Evolutionary conservation across 2,329 filamentous ascomycete genomes (phyloP), one percentile per base, ranked within the genome.

Genomic region (Trichoderma atroviride): DNA sequence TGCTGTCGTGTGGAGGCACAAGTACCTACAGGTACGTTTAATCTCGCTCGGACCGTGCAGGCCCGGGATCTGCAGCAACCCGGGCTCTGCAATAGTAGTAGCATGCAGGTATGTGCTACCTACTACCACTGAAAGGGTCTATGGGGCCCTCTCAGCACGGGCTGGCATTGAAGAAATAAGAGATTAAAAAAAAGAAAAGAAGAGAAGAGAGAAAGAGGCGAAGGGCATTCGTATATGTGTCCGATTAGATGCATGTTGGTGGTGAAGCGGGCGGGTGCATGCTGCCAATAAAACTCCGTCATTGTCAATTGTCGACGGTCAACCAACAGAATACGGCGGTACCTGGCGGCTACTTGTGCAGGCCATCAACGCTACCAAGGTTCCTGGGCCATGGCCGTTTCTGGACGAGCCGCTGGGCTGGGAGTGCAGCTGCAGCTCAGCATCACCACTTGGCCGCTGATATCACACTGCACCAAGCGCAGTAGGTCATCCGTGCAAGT

Each of bases 1-100:
- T 50, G 22, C 50, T 64, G 50, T 64, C 50, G 63, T 58, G 52
- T 47, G 53, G 53, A 57, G 63, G 63, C 56, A 35, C 61, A 55
- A 56, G 52, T 64, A 47, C 27, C 27, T 64, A 47, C n/a, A n/a
- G n/a, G n/a, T n/a, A n/a, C 29, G 63, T 57, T 40, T 66, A 66
- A 66, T 66, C 63, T 66, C 63, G 63, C 63, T 57, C 63, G 63
- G 37, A 50, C 63, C 63, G 52, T 57, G 63, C 47, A 58, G 53
- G 53, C 37, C 63, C 53, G 37, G 63, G 63, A 66, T 66, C 63
- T 66, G 40, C 63, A 66, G 37, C 19, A 58, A 53, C 63, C 37
- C 27, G 47, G 29, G 13, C 37, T 66, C 53, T 57, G 16, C 43
- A 58, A 66, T 58, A 43, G 16, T 43, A 58, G 58, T 58, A 43